These are phyloP conservation scores for Postia placenta DNA, from an alignment of 768 basidiomycete species.

Conservation along the genomic window DNA sequence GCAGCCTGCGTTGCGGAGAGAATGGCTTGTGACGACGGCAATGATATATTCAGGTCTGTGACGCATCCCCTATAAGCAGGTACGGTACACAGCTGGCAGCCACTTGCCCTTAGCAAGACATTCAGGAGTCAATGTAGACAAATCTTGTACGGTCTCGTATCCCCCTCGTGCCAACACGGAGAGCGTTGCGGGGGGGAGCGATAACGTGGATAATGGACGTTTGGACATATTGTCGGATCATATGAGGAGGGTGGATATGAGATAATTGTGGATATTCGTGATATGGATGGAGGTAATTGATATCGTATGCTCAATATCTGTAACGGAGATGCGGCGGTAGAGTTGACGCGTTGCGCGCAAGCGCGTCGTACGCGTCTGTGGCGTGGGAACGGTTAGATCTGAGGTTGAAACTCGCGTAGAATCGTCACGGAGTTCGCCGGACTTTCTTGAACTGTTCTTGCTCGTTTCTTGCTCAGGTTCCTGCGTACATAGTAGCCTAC, in stretches of 20 bases:
- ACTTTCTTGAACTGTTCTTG: constrained; percentile 12
- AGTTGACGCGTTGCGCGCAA: not conserved
- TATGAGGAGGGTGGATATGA: not conserved
- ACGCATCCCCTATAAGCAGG: not conserved
- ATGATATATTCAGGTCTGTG: constrained; percentile 46
- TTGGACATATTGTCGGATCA: constrained; percentile 15
- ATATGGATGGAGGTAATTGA: not conserved
- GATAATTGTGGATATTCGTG: not conserved
- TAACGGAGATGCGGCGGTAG: not conserved
- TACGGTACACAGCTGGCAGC: not conserved
- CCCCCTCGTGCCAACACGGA: constrained; percentile 44
- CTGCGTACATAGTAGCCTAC: constrained; percentile 9
- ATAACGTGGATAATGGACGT: constrained; percentile 41
- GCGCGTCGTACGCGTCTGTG: constrained; percentile 11
- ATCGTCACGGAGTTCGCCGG: constrained; percentile 13
- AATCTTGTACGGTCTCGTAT: constrained; percentile 52
- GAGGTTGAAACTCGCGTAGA: constrained; percentile 7
- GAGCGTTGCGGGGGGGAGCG: constrained; percentile 40
- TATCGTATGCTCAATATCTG: not conserved
- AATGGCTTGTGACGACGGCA: constrained; percentile 40
- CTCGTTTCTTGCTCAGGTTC: constrained; percentile 4
- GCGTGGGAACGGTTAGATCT: constrained; percentile 18
- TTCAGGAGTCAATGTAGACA: constrained; percentile 37
- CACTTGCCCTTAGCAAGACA: constrained; percentile 42
- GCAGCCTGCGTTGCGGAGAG: constrained; percentile 35